A percentile compares a stretch with the other conserved stretches of the same genome.
Conservation (phyloP, 495 filamentous ascomycete species). For the Lasiosphaeris hirsuta region DNA sequence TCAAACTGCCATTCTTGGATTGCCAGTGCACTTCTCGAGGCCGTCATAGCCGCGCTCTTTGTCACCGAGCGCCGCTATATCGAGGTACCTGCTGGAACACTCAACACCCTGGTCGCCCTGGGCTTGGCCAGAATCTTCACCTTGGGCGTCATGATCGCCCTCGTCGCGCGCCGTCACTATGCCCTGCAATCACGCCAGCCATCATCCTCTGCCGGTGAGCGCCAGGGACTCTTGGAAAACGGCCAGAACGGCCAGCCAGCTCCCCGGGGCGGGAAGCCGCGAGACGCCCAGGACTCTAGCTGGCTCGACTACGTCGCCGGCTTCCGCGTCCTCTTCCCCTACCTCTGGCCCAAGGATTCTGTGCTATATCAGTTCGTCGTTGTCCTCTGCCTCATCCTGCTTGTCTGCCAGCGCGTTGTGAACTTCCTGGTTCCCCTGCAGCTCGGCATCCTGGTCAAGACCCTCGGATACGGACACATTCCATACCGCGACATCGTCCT, state of each 20-base stretch:
- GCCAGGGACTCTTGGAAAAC: slow-evolving; percentile 29
- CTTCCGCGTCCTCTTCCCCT: slow-evolving; percentile 82
- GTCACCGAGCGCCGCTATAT: slow-evolving; percentile 19
- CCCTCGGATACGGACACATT: slow-evolving; percentile 47
- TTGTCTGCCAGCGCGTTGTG: slow-evolving; percentile 68
- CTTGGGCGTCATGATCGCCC: slow-evolving; percentile 28
- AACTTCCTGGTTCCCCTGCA: slow-evolving; percentile 76
- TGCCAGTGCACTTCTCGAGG: slow-evolving; percentile 23
- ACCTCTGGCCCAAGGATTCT: slow-evolving; percentile 82
- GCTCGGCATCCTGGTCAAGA: slow-evolving; percentile 67
- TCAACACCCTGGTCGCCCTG: slow-evolving; percentile 24
- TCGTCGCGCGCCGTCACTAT: slow-evolving; percentile 25
- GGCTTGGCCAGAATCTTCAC: slow-evolving; percentile 25
- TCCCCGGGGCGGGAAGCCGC: slow-evolving; percentile 13
- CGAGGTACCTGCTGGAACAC: slow-evolving; percentile 18
- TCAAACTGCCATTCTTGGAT: slow-evolving; percentile 30
- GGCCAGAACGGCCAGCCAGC: slow-evolving; percentile 11
- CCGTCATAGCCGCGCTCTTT: slow-evolving; percentile 27
- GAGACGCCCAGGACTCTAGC: slow-evolving; percentile 23
- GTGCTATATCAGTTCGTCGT: slow-evolving; percentile 65
- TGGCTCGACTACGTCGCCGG: slow-evolving; percentile 71
- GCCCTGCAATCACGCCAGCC: slow-evolving; percentile 15
- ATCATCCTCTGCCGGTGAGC: slow-evolving; percentile 21
- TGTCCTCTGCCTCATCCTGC: slow-evolving; percentile 67
- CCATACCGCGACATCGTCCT: slow-evolving; percentile 56